Conservation (phyloP, 176 grass and related monocot genomes). For the Eragrostis nindensis region DNA sequence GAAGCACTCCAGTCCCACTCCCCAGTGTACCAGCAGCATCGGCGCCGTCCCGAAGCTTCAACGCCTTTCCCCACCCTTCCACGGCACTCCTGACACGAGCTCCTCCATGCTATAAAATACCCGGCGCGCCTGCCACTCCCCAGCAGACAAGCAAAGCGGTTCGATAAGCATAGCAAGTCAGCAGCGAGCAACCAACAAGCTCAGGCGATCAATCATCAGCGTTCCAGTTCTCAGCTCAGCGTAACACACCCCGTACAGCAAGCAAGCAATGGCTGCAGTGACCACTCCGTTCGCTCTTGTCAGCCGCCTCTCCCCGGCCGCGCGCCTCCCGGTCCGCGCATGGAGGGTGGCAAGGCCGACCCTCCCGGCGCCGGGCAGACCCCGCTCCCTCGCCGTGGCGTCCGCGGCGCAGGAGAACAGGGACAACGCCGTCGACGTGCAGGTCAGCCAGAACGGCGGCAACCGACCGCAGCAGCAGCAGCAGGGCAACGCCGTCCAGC, state of each 20-base stretch:
- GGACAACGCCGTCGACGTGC: slow-evolving; percentile 63
- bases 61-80: slow-evolving; percentile 35
- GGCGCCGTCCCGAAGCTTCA: slow-evolving; percentile 59
- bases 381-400: slow-evolving; percentile 42
- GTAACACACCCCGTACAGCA: not conserved
- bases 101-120: slow-evolving; percentile 33
- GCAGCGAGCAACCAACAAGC: not conserved
- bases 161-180: not conserved
- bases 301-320: slow-evolving; percentile 50
- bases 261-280: slow-evolving; percentile 53
- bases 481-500: slow-evolving; percentile 45
- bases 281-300: slow-evolving; percentile 56
- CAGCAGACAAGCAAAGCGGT: slow-evolving; percentile 17
- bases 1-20: not conserved
- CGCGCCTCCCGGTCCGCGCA: slow-evolving; percentile 40
- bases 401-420: slow-evolving; percentile 58
- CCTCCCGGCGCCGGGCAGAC: slow-evolving; percentile 18
- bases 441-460: slow-evolving; percentile 39
- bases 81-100: not conserved
- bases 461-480: slow-evolving; percentile 40
- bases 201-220: slow-evolving; percentile 2
- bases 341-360: slow-evolving; percentile 31
- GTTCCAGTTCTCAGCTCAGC: not conserved
- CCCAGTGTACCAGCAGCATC: not conserved
- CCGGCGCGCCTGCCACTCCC: too few species aligned